phyloP scores from a whole-genome alignment of 768 basidiomycete genomes.

The Collybia sordida region DNA sequence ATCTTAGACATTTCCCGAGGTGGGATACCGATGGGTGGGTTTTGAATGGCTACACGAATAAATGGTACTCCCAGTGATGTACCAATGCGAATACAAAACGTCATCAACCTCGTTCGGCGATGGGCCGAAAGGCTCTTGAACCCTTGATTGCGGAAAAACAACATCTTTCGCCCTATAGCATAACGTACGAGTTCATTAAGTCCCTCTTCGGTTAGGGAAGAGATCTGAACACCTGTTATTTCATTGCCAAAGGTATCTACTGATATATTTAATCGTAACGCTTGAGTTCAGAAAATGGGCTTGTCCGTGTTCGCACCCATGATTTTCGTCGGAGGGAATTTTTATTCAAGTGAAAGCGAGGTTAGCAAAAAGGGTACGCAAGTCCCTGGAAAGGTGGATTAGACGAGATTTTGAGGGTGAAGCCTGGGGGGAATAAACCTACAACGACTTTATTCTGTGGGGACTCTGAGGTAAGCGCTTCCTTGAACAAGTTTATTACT shows the following conservation, averaged over 20 bases:
- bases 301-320: slow-evolving; percentile 51
- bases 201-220: slow-evolving; percentile 48
- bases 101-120: slow-evolving; percentile 45
- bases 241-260: slow-evolving; percentile 55
- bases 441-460: neutral
- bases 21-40: slow-evolving; percentile 45
- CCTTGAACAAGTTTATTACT: too few species aligned
- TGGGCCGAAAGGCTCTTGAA: slow-evolving; percentile 58
- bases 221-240: slow-evolving; percentile 50
- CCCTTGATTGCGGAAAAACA: slow-evolving; percentile 60
- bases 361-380: slow-evolving; percentile 50
- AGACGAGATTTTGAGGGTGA: neutral
- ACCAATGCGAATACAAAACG: slow-evolving; percentile 29
- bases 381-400: slow-evolving; percentile 31
- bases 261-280: slow-evolving; percentile 36
- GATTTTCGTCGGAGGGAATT: slow-evolving; percentile 47
- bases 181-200: slow-evolving; percentile 53
- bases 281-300: slow-evolving; percentile 46
- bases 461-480: neutral
- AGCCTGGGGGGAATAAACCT: neutral
- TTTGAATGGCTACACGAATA: slow-evolving; percentile 37
- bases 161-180: slow-evolving; percentile 51
- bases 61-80: neutral
- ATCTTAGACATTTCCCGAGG: slow-evolving; percentile 51
- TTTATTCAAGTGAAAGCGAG: slow-evolving; percentile 47